Evolutionary conservation across 371 early-diverging fungal species (phyloP).

Genomic region (Circinella umbellata): DNA sequence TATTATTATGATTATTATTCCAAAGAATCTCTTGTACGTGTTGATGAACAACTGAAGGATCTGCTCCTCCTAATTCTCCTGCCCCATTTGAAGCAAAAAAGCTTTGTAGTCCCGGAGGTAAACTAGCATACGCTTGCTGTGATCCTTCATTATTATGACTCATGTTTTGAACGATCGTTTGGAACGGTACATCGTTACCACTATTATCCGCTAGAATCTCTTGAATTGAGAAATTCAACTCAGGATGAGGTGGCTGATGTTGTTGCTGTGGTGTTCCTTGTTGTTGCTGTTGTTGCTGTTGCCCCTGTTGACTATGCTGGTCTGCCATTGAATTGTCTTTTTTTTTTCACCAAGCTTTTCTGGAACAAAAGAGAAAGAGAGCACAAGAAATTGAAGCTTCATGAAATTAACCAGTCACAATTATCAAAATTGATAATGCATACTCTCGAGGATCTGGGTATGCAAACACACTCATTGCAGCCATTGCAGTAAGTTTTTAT

Average conservation of each 20-base stretch:
- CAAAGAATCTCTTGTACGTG: constrained; percentile 18
- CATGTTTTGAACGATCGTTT: constrained; percentile 38
- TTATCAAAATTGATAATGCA: too few species aligned
- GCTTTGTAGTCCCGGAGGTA: constrained; percentile 49
- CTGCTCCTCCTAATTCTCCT: constrained; percentile 27
- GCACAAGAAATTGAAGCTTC: too few species aligned
- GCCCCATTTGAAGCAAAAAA: constrained; percentile 36
- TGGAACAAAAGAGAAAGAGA: not conserved
- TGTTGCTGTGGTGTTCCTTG: not conserved
- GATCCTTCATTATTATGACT: constrained; percentile 22
- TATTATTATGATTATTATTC: constrained; percentile 10
- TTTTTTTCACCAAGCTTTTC: not conserved
- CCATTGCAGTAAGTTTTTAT: too few species aligned
- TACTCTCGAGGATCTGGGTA: too few species aligned
- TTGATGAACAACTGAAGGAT: constrained; percentile 3
- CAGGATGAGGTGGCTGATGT: not conserved
- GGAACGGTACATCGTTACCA: constrained; percentile 41
- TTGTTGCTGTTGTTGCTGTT: not conserved
- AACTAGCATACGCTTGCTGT: constrained; percentile 28
- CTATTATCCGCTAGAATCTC: constrained; percentile 37
- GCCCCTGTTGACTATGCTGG: not conserved
- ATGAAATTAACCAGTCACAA: too few species aligned
- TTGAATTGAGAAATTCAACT: constrained; percentile 38
- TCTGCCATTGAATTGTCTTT: not conserved
- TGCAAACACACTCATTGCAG: too few species aligned